Conservation (phyloP, 768 basidiomycete species). For the Pleurotus pulmonarius region DNA sequence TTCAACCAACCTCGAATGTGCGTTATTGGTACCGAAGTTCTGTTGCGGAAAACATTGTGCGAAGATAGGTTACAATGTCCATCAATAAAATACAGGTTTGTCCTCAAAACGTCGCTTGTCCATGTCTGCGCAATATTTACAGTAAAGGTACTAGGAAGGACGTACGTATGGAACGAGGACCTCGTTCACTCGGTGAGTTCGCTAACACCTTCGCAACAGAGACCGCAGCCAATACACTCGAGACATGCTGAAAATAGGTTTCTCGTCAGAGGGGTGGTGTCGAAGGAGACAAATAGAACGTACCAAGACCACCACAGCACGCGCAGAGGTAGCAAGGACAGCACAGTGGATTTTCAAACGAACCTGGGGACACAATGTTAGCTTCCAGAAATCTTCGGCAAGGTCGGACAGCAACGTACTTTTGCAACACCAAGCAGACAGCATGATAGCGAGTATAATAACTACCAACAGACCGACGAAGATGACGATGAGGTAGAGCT, state of each 20-base stretch:
- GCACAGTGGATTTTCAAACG: slow-evolving; percentile 60
- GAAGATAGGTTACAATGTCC: too few relatives aligned
- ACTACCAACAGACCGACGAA: slow-evolving; percentile 61
- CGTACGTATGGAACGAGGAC: too few relatives aligned
- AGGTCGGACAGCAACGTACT: slow-evolving; percentile 25
- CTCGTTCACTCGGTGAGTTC: background rate
- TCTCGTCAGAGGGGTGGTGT: background rate
- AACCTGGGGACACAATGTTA: slow-evolving; percentile 20
- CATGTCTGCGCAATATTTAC: too few relatives aligned
- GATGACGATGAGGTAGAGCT: slow-evolving; percentile 55
- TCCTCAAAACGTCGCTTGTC: too few relatives aligned
- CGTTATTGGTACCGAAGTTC: too few relatives aligned
- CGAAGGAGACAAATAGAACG: slow-evolving; percentile 9
- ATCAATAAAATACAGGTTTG: too few relatives aligned
- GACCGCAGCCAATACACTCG: slow-evolving; percentile 64
- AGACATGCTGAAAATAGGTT: slow-evolving; percentile 42
- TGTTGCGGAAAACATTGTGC: too few relatives aligned
- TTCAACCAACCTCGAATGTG: too few relatives aligned
- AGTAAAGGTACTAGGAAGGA: too few relatives aligned
- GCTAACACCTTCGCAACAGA: slow-evolving; percentile 47
- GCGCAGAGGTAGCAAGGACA: slow-evolving; percentile 74
- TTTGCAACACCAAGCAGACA: slow-evolving; percentile 65
- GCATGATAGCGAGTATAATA: slow-evolving; percentile 49
- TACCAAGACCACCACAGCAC: slow-evolving; percentile 67
- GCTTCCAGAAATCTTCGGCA: background rate